Percentiles rank a stretch among this genome's conserved stretches.
Conservation (phyloP, 140 eudicot species). For the Anethum foeniculum region DNA sequence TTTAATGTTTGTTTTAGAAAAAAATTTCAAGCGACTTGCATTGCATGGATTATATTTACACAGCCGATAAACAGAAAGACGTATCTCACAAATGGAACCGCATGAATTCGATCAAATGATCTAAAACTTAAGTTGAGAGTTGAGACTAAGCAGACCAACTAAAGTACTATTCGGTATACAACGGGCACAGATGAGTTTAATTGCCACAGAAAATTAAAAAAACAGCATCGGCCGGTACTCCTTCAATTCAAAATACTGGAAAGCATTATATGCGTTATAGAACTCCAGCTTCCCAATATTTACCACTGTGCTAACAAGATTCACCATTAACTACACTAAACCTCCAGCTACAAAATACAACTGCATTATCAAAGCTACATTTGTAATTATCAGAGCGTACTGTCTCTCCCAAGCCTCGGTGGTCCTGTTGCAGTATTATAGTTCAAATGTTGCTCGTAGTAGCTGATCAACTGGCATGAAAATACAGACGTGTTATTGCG, state of each 20-base stretch:
- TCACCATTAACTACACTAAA: constrained; percentile 8
- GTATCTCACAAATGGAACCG: no score
- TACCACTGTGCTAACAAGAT: constrained; percentile 8
- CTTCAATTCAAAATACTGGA: not conserved
- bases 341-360: constrained; percentile 2
- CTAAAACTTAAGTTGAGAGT: not conserved
- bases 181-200: not conserved
- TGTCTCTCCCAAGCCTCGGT: constrained; percentile 1
- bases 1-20: no score
- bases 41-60: no score
- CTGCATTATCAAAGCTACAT: not conserved
- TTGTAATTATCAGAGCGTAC: not conserved
- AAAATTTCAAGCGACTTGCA: no score
- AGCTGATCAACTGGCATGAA: constrained; percentile 64
- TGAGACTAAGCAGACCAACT: not conserved
- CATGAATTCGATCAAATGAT: not conserved
- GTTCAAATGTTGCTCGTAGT: constrained; percentile 75
- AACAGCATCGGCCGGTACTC: not conserved
- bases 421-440: constrained; percentile 41
- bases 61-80: no score
- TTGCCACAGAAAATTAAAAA: not conserved
- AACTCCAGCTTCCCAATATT: not conserved
- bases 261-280: not conserved
- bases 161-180: no score
- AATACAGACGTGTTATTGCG: not conserved